Evolutionary conservation across 2,329 filamentous ascomycete genomes (phyloP).

Genomic region (Colletotrichum spaethianum): DNA sequence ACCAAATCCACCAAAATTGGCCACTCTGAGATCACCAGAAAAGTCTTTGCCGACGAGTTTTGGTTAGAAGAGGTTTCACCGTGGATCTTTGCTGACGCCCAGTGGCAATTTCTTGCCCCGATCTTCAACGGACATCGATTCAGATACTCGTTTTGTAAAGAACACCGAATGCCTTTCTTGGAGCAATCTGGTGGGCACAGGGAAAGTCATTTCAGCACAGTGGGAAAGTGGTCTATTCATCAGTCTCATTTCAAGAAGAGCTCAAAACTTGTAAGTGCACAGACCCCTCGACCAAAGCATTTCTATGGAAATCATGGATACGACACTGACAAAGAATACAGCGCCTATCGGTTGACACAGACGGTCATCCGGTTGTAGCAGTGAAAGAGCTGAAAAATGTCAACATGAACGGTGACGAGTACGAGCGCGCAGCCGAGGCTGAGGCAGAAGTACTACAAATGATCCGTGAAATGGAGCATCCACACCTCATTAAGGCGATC

Average conservation of each 20-base stretch:
- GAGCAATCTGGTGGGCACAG: background rate
- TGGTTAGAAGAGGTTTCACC: background rate
- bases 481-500: constrained; percentile 10
- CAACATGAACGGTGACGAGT: background rate
- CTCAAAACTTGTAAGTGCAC: background rate
- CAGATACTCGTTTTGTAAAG: background rate
- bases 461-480: background rate
- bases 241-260: background rate
- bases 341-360: background rate
- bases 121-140: constrained; percentile 7
- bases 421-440: background rate
- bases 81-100: background rate
- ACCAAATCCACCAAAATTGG: background rate
- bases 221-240: background rate
- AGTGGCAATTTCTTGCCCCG: background rate
- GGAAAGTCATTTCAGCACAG: constrained; percentile 12
- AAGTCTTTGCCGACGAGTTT: background rate
- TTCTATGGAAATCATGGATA: no score
- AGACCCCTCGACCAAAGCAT: no score
- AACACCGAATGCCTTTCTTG: background rate
- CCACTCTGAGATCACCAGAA: background rate
- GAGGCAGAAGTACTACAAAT: background rate
- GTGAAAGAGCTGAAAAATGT: background rate
- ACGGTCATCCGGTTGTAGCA: background rate
- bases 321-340: background rate